Conservation (phyloP, 163 green algal genomes). For the Scenedesmus sp. region DNA sequence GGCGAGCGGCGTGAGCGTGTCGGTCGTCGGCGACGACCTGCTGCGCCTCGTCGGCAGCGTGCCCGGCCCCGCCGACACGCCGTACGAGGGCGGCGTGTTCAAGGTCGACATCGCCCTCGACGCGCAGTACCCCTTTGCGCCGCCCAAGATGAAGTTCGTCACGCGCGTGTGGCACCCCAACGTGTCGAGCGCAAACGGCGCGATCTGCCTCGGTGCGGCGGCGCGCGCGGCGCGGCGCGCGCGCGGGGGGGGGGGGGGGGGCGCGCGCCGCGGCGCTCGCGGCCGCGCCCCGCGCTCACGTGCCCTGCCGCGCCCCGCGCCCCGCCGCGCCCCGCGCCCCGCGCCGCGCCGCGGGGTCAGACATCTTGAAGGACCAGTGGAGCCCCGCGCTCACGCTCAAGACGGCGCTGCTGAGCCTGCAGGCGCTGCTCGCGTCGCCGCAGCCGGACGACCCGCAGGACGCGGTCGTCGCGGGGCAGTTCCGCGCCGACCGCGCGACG, state of each 20-base stretch:
- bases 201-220: conserved; percentile 83
- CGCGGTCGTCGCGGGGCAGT: conserved; percentile 91
- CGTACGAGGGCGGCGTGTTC: conserved; percentile 65
- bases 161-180: conserved; percentile 92
- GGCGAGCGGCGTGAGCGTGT: conserved; percentile 59
- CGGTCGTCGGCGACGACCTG: conserved; percentile 45
- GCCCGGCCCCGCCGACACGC: conserved; percentile 65
- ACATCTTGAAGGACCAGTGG: conserved; percentile 93
- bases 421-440: conserved; percentile 84
- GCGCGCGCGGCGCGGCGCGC: background rate
- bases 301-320: too few relatives aligned
- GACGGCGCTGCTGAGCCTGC: conserved; percentile 90
- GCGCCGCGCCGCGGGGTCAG: conserved; percentile 36
- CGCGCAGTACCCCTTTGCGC: conserved; percentile 90
- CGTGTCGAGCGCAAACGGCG: conserved; percentile 84
- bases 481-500: conserved; percentile 66
- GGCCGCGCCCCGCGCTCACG: too few relatives aligned
- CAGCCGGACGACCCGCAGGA: conserved; percentile 93
- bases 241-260: background rate
- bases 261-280: background rate
- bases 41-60: conserved; percentile 54
- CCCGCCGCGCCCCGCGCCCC: too few relatives aligned
- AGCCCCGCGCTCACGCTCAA: conserved; percentile 93
- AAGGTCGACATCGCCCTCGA: conserved; percentile 70
- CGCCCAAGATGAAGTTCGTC: conserved; percentile 92